Conservation (phyloP, 176 grass and related monocot genomes). For the Triticum monococcum region DNA sequence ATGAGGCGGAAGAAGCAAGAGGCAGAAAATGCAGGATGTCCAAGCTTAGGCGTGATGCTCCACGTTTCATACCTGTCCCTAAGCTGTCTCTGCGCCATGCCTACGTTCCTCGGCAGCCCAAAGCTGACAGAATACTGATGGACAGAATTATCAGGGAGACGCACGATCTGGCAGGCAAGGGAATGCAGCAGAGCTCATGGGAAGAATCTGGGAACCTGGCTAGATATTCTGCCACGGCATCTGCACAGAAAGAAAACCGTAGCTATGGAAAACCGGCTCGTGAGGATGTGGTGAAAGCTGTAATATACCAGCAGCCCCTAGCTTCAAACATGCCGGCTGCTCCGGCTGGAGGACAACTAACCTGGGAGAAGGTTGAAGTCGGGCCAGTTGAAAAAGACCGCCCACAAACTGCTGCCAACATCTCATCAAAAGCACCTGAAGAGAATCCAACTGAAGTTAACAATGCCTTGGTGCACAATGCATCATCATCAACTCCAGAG, state of each 20-base stretch:
- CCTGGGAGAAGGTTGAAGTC: slow-evolving; percentile 14
- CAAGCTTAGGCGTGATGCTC: slow-evolving; percentile 42
- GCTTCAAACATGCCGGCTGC: neutral
- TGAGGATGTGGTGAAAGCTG: slow-evolving; percentile 11
- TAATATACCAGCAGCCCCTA: neutral
- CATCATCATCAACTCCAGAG: slow-evolving; percentile 11
- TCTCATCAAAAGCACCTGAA: slow-evolving; percentile 12
- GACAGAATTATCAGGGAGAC: slow-evolving; percentile 21
- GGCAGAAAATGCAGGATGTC: slow-evolving; percentile 23
- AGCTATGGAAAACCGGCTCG: slow-evolving; percentile 2
- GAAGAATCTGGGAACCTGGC: slow-evolving; percentile 12
- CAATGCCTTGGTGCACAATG: neutral
- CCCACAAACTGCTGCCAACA: neutral
- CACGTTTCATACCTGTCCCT: slow-evolving; percentile 53
- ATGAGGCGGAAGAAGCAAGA: slow-evolving; percentile 64
- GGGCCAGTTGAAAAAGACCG: neutral
- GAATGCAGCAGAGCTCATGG: neutral
- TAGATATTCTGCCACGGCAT: neutral
- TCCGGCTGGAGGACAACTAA: slow-evolving; percentile 5
- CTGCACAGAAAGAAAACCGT: neutral
- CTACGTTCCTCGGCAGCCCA: neutral
- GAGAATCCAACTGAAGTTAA: neutral
- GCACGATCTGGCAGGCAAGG: neutral
- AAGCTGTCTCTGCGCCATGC: neutral
- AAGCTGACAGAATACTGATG: slow-evolving; percentile 5